Base-by-base conservation (phyloP, 441 rosid species). In the Francoa sonchifolia region DNA sequence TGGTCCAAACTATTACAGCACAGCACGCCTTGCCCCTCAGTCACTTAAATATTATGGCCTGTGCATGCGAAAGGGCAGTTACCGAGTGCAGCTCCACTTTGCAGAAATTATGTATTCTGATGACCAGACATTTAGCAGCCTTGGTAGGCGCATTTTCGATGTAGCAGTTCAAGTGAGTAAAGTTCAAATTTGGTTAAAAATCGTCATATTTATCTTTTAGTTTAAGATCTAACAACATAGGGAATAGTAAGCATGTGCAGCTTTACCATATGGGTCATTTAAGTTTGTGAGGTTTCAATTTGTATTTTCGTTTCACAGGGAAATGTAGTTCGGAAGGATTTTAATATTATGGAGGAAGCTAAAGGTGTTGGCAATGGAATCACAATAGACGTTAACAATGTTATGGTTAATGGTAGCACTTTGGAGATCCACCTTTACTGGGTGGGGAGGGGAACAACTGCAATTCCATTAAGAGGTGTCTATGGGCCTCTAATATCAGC, bases 401-500 rank as follows among this genome's bases (percentile, higher is more conserved):
- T 78, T 31, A 3, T 9, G 0, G 74, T 90, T 5, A 69, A 50
- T 33, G 79, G 73, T 12, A 73, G 65, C 63, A 86, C 99, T 12
- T 19, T 90, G 48, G 88, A 82, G 67, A 75, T 90, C 32, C 85
- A 68, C 55, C 59, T 90, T 25, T 61, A 61, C 19, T 90, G 99
- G 96, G 12, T 54, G 12, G 95, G 99, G 2, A 80, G 75, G 73
- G 96, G 99, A 32, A 86, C 96, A 10, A 72, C 50, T 10, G 57
- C 64, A 7, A 30, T 86, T 53, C 96, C 96, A 6, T 36, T 34
- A 0, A 42, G 83, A 50, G 88, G 93, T 28, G 82, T 73, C 29
- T 73, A 86, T 22, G 99, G 95, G 17, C 96, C 98, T 46, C 85
- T 90, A 33, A 76, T 90, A 52, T 82, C 93, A 6, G 98, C 78